These are phyloP conservation scores for Volvariella volvacea DNA, from an alignment of 1,284 basidiomycete genomes.

Conservation along the genomic window DNA sequence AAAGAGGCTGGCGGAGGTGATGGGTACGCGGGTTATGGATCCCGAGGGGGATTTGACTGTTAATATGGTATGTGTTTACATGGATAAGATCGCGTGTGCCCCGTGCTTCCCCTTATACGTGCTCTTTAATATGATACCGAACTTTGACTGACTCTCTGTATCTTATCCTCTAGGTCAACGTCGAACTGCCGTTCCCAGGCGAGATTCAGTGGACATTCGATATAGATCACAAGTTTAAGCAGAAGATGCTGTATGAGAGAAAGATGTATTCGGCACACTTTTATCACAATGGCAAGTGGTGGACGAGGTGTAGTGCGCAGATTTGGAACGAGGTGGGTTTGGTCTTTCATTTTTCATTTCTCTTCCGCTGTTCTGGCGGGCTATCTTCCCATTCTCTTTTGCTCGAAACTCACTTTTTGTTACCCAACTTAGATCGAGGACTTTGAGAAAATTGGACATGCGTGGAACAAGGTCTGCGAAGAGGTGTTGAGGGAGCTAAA, in stretches of 20 bases:
- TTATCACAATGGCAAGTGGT: slow-evolving; percentile 62
- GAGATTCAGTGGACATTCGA: slow-evolving; percentile 22
- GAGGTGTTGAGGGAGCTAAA: slow-evolving; percentile 21
- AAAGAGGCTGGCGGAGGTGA: slow-evolving; percentile 50
- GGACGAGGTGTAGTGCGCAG: slow-evolving; percentile 66
- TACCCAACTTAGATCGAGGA: slow-evolving; percentile 52
- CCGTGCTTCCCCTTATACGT: background rate
- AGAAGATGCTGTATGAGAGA: slow-evolving; percentile 32
- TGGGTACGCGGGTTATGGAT: slow-evolving; percentile 64
- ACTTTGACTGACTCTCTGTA: background rate
- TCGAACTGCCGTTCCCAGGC: slow-evolving; percentile 45
- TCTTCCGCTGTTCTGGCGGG: slow-evolving; percentile 1
- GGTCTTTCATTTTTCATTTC: slow-evolving; percentile 5
- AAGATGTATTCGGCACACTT: slow-evolving; percentile 39
- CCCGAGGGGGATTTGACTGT: slow-evolving; percentile 54
- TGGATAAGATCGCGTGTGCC: background rate
- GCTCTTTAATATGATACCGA: background rate
- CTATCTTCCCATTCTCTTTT: too few species aligned
- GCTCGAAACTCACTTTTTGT: slow-evolving; percentile 1
- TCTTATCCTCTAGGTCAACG: slow-evolving; percentile 45
- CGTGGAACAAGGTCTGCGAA: slow-evolving; percentile 28
- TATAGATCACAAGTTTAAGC: slow-evolving; percentile 18
- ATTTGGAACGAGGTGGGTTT: slow-evolving; percentile 65
- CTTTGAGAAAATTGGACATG: slow-evolving; percentile 43
- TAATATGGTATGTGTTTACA: slow-evolving; percentile 57